Evolutionary conservation across 495 filamentous ascomycete genomes (phyloP).

Genomic region (Penicillium lividum): DNA sequence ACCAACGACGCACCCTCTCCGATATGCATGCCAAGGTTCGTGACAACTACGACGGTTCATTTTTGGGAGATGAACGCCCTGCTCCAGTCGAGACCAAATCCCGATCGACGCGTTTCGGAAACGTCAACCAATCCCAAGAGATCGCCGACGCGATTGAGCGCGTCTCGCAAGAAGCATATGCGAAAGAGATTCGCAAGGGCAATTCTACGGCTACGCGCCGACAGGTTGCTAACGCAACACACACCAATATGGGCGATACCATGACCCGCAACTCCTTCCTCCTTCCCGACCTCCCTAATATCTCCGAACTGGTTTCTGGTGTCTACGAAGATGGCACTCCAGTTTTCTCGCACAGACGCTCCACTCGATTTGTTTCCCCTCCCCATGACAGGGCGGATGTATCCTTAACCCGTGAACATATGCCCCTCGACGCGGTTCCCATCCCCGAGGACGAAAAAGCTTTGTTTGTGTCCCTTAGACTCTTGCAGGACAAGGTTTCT

Average conservation of each 20-base stretch:
- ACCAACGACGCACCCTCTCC: constrained; percentile 47
- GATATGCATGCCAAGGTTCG: constrained; percentile 58
- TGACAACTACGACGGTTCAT: constrained; percentile 57
- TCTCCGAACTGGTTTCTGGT: constrained; percentile 71
- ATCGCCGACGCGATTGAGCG: constrained; percentile 48
- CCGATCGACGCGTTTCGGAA: constrained; percentile 58
- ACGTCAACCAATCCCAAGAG: constrained; percentile 44
- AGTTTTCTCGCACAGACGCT: constrained; percentile 55
- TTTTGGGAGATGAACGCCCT: constrained; percentile 53
- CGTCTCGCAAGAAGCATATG: constrained; percentile 44
- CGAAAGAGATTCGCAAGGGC: constrained; percentile 36
- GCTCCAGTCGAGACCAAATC: constrained; percentile 46
- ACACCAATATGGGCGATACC: constrained; percentile 35
- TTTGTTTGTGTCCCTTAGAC: constrained; percentile 64
- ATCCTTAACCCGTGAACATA: constrained; percentile 43
- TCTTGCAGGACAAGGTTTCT: constrained; percentile 66
- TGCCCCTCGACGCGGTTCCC: constrained; percentile 61
- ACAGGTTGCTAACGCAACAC: constrained; percentile 12
- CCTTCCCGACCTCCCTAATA: constrained; percentile 67
- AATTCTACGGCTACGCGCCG: constrained; percentile 26
- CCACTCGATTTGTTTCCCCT: constrained; percentile 58
- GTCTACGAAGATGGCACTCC: constrained; percentile 66
- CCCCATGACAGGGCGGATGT: constrained; percentile 41
- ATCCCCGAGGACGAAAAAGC: constrained; percentile 70
- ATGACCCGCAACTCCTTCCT: constrained; percentile 60